A percentile compares a stretch with the other conserved stretches of the same genome.
These are phyloP conservation scores for Saccharum officinarum DNA, from an alignment of 176 grass and related monocot genomes.

Conservation along the genomic window DNA sequence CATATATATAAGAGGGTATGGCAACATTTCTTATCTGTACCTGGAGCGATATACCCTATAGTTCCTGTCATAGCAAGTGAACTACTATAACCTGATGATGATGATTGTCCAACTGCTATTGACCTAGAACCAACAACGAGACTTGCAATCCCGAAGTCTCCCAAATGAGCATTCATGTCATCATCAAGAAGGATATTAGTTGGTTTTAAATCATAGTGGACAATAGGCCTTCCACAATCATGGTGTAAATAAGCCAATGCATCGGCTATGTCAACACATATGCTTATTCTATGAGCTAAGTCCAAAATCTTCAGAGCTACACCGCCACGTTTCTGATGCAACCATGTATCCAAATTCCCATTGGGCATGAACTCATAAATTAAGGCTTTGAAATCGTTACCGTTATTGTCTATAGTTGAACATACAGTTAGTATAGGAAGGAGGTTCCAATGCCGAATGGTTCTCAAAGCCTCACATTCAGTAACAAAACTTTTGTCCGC, in stretches of 20 bases:
- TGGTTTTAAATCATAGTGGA: slow-evolving; percentile 56
- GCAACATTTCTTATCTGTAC: not conserved
- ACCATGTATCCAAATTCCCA: slow-evolving; percentile 52
- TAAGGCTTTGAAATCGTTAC: slow-evolving; percentile 45
- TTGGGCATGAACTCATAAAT: slow-evolving; percentile 60
- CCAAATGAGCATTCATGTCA: slow-evolving; percentile 48
- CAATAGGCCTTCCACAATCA: not conserved
- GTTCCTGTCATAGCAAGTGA: slow-evolving; percentile 29
- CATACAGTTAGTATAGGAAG: slow-evolving; percentile 43
- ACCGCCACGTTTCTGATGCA: slow-evolving; percentile 12
- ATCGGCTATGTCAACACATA: slow-evolving; percentile 31
- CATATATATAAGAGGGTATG: not conserved
- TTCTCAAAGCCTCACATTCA: slow-evolving; percentile 49
- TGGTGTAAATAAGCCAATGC: slow-evolving; percentile 57
- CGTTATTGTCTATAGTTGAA: slow-evolving; percentile 14
- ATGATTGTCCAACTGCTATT: too few relatives aligned
- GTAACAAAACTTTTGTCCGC: slow-evolving; percentile 25
- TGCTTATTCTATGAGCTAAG: slow-evolving; percentile 40
- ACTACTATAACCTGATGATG: not conserved
- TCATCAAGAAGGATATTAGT: slow-evolving; percentile 51
- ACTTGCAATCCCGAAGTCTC: slow-evolving; percentile 57
- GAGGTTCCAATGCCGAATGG: slow-evolving; percentile 47
- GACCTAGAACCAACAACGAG: not conserved
- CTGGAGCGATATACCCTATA: slow-evolving; percentile 65
- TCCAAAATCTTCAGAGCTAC: slow-evolving; percentile 13